Percentiles rank a stretch among this genome's conserved stretches.
These are phyloP conservation scores for Parascedosporium putredinis DNA, from an alignment of 2,329 filamentous ascomycete species.

Conservation along the genomic window DNA sequence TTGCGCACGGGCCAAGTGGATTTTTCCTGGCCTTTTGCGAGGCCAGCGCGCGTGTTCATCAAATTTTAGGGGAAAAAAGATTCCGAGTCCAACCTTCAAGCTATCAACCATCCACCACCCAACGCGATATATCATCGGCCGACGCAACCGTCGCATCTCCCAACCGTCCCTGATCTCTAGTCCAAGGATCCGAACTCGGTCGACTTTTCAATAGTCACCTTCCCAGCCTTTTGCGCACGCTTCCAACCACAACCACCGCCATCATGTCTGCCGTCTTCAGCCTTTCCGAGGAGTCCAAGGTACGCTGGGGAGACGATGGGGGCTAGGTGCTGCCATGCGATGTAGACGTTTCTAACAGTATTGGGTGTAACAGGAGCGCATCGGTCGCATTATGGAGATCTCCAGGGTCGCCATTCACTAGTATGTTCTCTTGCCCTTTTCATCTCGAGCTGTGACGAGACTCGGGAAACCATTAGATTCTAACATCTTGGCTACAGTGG, in stretches of 20 bases:
- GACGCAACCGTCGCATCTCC: no score
- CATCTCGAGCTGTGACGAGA: background rate
- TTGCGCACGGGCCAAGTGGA: slow-evolving; percentile 5
- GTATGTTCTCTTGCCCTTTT: slow-evolving; percentile 43
- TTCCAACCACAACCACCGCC: background rate
- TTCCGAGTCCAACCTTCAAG: no score
- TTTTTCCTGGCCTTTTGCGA: no score
- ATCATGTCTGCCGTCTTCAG: slow-evolving; percentile 35
- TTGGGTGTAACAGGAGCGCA: slow-evolving; percentile 75
- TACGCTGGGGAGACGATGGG: slow-evolving; percentile 25
- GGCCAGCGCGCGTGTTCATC: background rate
- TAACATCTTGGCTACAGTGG: slow-evolving; percentile 49
- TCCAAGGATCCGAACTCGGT: no score
- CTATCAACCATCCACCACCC: no score
- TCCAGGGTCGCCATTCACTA: slow-evolving; percentile 93
- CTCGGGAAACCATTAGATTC: background rate
- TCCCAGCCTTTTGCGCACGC: no score
- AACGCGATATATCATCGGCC: no score
- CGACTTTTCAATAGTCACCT: no score
- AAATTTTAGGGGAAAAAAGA: no score
- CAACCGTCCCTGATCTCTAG: no score
- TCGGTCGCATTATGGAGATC: slow-evolving; percentile 91
- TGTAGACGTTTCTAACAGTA: slow-evolving; percentile 8
- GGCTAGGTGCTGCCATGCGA: background rate
- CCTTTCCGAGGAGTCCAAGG: slow-evolving; percentile 97